Evolutionary conservation across 129 eudicot genomes (phyloP).

Genomic region (Flaveria robusta): DNA sequence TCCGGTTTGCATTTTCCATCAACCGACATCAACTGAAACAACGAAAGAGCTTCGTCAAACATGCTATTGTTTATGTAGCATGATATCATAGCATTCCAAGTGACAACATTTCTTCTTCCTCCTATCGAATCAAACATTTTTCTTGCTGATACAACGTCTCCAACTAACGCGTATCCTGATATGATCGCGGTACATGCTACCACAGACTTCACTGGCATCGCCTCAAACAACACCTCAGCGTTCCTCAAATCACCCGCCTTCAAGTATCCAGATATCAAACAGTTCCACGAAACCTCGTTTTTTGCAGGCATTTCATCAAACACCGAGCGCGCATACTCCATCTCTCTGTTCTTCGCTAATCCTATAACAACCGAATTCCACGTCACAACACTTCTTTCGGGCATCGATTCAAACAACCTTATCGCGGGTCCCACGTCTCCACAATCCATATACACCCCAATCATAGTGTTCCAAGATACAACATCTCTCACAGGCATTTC

Average conservation of each 20-base stretch:
- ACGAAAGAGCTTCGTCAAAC: slow-evolving; percentile 53
- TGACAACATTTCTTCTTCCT: slow-evolving; percentile 45
- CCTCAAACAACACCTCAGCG: slow-evolving; percentile 43
- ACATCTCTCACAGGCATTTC: slow-evolving; percentile 60
- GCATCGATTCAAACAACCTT: slow-evolving; percentile 54
- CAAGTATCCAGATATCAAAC: slow-evolving; percentile 56
- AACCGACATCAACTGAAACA: slow-evolving; percentile 48
- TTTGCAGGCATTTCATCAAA: slow-evolving; percentile 60
- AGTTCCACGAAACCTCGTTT: slow-evolving; percentile 68
- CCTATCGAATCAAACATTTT: slow-evolving; percentile 54
- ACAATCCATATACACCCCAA: slow-evolving; percentile 50
- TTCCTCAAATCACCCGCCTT: slow-evolving; percentile 45
- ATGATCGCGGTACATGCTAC: slow-evolving; percentile 60
- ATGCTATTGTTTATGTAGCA: slow-evolving; percentile 49
- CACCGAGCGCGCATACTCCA: slow-evolving; percentile 43
- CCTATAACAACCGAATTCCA: slow-evolving; percentile 65
- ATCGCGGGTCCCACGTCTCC: slow-evolving; percentile 53
- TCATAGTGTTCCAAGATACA: slow-evolving; percentile 70
- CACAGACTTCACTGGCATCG: slow-evolving; percentile 57
- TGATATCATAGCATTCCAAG: slow-evolving; percentile 77
- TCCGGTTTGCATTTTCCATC: slow-evolving; percentile 59
- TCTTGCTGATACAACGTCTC: slow-evolving; percentile 54
- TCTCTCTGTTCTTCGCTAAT: slow-evolving; percentile 46
- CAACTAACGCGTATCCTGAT: slow-evolving; percentile 49
- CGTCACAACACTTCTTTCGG: slow-evolving; percentile 51